A percentile compares a stretch with the other conserved stretches of the same genome.
Evolutionary conservation across 2,329 filamentous ascomycete species (phyloP).

Genomic region (Trichoderma sp.): DNA sequence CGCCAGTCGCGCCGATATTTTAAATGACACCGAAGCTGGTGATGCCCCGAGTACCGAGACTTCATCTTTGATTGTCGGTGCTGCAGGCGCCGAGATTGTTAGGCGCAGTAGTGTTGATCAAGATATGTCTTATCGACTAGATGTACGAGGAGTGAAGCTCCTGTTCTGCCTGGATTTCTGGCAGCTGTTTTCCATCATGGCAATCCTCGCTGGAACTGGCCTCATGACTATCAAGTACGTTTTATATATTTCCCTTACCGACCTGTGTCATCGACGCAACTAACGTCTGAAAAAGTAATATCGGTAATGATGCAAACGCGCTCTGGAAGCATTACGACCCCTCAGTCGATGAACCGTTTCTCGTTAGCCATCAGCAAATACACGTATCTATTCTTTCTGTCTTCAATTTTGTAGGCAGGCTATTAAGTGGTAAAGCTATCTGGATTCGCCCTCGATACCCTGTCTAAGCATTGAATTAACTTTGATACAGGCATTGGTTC

Average conservation of each 20-base stretch:
- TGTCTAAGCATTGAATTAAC: not conserved
- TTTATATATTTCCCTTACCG: not conserved
- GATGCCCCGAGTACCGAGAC: conserved; percentile 66
- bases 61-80: conserved; percentile 74
- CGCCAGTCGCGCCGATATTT: conserved; percentile 12
- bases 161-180: conserved; percentile 78
- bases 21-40: conserved; percentile 15
- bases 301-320: conserved; percentile 85
- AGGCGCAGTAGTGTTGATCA: conserved; percentile 66
- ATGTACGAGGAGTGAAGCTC: conserved; percentile 83
- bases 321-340: conserved; percentile 86
- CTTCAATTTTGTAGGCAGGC: conserved; percentile 79
- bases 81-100: conserved; percentile 54
- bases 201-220: conserved; percentile 86
- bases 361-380: conserved; percentile 80
- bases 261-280: conserved; percentile 15
- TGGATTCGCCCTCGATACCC: not conserved
- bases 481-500: conserved; percentile 71
- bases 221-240: conserved; percentile 98
- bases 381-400: conserved; percentile 95
- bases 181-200: conserved; percentile 86
- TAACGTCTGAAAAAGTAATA: conserved; percentile 64
- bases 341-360: conserved; percentile 69
- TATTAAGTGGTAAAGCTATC: conserved; percentile 65
- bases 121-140: conserved; percentile 77